These are phyloP conservation scores for Termitomyces sp. DNA, from an alignment of 768 basidiomycete species.

Conservation along the genomic window DNA sequence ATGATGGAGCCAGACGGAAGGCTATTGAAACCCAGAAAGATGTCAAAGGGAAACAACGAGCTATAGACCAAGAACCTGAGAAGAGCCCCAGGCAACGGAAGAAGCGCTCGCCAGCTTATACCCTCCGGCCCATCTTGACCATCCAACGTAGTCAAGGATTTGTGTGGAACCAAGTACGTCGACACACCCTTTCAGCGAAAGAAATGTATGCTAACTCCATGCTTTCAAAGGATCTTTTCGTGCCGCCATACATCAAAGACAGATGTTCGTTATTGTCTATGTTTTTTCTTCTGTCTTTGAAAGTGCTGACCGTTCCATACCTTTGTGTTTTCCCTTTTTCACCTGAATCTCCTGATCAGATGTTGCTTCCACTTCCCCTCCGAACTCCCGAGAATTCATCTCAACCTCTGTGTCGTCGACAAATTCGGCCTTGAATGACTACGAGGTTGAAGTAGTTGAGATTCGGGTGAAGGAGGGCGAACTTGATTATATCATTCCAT, in stretches of 20 bases:
- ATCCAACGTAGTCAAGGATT: conserved; percentile 88
- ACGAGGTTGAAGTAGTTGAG: conserved; percentile 86
- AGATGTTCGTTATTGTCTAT: conserved; percentile 61
- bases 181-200: not conserved
- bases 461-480: conserved; percentile 82
- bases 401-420: conserved; percentile 69
- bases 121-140: conserved; percentile 79
- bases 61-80: conserved; percentile 65
- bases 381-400: conserved; percentile 63
- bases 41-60: conserved; percentile 79
- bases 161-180: conserved; percentile 84
- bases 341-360: conserved; percentile 41
- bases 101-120: conserved; percentile 55
- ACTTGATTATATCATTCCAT: conserved; percentile 73
- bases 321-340: conserved; percentile 10
- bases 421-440: conserved; percentile 66
- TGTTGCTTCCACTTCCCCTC: conserved; percentile 81
- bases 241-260: conserved; percentile 88
- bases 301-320: conserved; percentile 20
- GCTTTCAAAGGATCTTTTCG: conserved; percentile 67
- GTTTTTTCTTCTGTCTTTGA: conserved; percentile 16
- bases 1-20: conserved; percentile 36
- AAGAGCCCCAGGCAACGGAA: conserved; percentile 46
- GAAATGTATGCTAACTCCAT: conserved; percentile 3
- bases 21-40: conserved; percentile 50